Evolutionary conservation across 2,329 filamentous ascomycete species (phyloP).

Genomic region (Beauveria australis): DNA sequence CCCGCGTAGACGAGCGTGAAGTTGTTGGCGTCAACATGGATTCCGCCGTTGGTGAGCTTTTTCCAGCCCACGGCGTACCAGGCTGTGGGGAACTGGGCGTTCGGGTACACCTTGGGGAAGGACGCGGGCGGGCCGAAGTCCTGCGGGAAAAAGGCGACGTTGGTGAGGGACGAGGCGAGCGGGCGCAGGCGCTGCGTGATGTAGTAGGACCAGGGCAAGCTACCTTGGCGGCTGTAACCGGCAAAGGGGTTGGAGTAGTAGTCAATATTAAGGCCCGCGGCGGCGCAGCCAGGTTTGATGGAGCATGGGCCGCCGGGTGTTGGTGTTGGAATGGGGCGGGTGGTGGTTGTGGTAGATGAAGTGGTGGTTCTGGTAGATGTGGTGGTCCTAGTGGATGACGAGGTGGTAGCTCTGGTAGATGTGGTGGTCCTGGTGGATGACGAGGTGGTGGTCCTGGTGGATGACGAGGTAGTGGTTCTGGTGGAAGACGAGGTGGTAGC

Average conservation of each 20-base stretch:
- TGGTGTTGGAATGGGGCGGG: neutral
- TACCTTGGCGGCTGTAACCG: constrained; percentile 15
- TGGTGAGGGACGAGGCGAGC: constrained; percentile 12
- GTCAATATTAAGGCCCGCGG: constrained; percentile 13
- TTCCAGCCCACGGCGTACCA: constrained; percentile 12
- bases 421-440: neutral
- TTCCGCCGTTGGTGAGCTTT: constrained; percentile 13
- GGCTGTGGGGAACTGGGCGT: neutral
- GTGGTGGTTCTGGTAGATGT: too few species aligned
- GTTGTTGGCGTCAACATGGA: constrained; percentile 18
- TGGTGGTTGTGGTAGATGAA: neutral
- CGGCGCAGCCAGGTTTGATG: neutral
- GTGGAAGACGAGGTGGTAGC: neutral
- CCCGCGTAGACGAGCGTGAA: constrained; percentile 18
- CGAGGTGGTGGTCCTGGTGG: neutral
- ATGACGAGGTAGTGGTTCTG: neutral
- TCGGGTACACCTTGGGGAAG: constrained; percentile 3
- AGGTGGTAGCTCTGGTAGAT: neutral
- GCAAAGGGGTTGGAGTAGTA: constrained; percentile 17
- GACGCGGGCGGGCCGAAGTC: constrained; percentile 1
- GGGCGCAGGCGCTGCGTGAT: constrained; percentile 14
- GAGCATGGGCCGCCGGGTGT: constrained; percentile 2
- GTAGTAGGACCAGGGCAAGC: constrained; percentile 17
- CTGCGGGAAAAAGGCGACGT: constrained; percentile 15
- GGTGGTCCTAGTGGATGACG: too few species aligned